These are phyloP conservation scores for Aspergillus cejpii DNA, from an alignment of 2,329 filamentous ascomycete species.

Conservation along the genomic window DNA sequence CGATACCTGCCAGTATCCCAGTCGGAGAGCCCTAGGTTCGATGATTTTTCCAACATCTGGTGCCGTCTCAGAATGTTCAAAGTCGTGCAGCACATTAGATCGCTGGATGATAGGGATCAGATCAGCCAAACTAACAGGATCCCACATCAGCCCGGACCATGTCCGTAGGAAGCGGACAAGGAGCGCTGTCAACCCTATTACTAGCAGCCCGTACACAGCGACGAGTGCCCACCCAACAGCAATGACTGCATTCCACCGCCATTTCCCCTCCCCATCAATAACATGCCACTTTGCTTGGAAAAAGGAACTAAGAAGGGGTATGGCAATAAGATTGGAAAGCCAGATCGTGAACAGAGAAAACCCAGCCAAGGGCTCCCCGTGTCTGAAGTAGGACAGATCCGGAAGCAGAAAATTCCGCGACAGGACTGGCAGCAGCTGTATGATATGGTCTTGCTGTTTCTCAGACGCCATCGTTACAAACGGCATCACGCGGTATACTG, in stretches of 20 bases:
- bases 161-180: constrained; percentile 58
- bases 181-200: constrained; percentile 53
- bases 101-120: constrained; percentile 69
- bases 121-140: constrained; percentile 74
- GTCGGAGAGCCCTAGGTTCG: constrained; percentile 56
- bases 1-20: constrained; percentile 80
- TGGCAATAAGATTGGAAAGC: constrained; percentile 64
- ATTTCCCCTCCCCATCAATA: constrained; percentile 52
- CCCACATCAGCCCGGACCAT: constrained; percentile 76
- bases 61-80: constrained; percentile 61
- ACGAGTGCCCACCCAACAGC: constrained; percentile 72
- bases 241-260: constrained; percentile 75
- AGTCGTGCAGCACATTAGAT: constrained; percentile 70
- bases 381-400: constrained; percentile 59
- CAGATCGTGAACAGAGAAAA: constrained; percentile 63
- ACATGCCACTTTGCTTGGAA: constrained; percentile 63
- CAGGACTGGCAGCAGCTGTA: constrained; percentile 56
- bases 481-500: constrained; percentile 69
- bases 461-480: constrained; percentile 70
- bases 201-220: constrained; percentile 62
- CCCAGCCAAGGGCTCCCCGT: constrained; percentile 62
- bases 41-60: constrained; percentile 42
- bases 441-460: constrained; percentile 53
- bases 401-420: constrained; percentile 63
- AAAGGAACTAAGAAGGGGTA: constrained; percentile 71